Percentiles rank a stretch among this genome's conserved stretches.
Evolutionary conservation across 352 stramenopile species (phyloP).

Genomic region (Halophytophthora polymorphica): DNA sequence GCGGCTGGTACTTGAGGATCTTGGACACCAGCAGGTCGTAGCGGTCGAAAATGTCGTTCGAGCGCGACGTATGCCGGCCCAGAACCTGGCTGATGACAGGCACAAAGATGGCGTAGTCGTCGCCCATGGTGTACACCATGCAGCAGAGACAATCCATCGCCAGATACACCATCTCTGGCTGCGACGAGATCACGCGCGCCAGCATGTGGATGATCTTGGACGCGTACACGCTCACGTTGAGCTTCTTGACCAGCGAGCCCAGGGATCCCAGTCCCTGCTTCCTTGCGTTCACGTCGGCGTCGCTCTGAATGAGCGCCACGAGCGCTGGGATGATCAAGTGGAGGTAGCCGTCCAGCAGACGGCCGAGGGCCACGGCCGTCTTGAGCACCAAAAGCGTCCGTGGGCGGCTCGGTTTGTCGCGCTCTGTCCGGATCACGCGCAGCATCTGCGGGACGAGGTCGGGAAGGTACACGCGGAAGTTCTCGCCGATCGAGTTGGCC

Average conservation of each 20-base stretch:
- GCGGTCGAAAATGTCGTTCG: constrained; percentile 84
- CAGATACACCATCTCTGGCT: constrained; percentile 82
- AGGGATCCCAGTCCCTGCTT: constrained; percentile 82
- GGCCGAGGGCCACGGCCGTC: constrained; percentile 70
- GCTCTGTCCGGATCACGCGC: constrained; percentile 79
- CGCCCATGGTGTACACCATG: constrained; percentile 88
- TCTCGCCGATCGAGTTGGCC: constrained; percentile 76
- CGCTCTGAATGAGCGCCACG: constrained; percentile 79
- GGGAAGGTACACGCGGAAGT: constrained; percentile 88
- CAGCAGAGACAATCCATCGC: constrained; percentile 87
- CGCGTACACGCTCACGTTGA: constrained; percentile 86
- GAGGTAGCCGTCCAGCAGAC: constrained; percentile 78
- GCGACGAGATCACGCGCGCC: constrained; percentile 74
- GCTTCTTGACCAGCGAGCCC: constrained; percentile 84
- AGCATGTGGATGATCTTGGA: constrained; percentile 91
- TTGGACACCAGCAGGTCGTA: constrained; percentile 87
- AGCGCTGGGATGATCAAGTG: constrained; percentile 83
- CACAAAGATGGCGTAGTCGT: constrained; percentile 88
- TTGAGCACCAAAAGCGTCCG: constrained; percentile 79
- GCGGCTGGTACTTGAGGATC: constrained; percentile 84
- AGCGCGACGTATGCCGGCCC: constrained; percentile 59
- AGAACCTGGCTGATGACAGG: constrained; percentile 83
- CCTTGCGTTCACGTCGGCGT: constrained; percentile 74
- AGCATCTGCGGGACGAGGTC: constrained; percentile 88
- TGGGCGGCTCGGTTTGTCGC: constrained; percentile 59